These are phyloP conservation scores for Gamarada debralockiae DNA, from an alignment of 495 filamentous ascomycete genomes.

Conservation along the genomic window DNA sequence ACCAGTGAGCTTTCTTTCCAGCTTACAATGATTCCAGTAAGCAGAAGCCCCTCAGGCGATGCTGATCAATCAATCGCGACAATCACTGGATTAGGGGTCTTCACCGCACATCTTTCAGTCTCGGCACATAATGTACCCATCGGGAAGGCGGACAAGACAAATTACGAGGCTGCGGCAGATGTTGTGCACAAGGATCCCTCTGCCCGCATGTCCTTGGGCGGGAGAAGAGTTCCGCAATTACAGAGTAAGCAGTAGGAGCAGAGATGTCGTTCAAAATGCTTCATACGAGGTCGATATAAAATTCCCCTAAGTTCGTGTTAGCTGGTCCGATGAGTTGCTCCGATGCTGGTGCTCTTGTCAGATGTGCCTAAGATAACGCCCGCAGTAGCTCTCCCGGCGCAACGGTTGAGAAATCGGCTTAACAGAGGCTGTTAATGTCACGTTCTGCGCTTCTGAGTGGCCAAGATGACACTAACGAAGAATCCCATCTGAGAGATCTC, in stretches of 20 bases:
- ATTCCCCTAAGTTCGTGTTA: background rate
- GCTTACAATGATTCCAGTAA: background rate
- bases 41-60: background rate
- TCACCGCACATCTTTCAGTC: constrained; percentile 8
- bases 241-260: too few relatives aligned
- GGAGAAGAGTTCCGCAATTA: too few relatives aligned
- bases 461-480: constrained; percentile 5
- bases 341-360: too few relatives aligned
- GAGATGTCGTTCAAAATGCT: too few relatives aligned
- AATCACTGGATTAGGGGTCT: constrained; percentile 1
- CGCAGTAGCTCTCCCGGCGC: constrained; percentile 15
- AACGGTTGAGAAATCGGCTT: constrained; percentile 9
- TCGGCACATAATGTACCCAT: background rate
- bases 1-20: constrained; percentile 2
- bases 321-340: background rate
- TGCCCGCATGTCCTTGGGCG: too few relatives aligned
- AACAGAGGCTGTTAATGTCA: background rate
- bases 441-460: background rate
- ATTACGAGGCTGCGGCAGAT: constrained; percentile 8
- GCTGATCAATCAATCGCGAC: constrained; percentile 4
- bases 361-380: background rate
- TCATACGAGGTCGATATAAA: too few relatives aligned
- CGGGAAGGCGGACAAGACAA: background rate
- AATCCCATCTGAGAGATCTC: constrained; percentile 6
- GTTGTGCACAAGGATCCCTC: background rate